A percentile compares a stretch with the other conserved stretches of the same genome.
phyloP scores from a whole-genome alignment of 306 rosid genomes.

The Elaeagnus macrophylla region DNA sequence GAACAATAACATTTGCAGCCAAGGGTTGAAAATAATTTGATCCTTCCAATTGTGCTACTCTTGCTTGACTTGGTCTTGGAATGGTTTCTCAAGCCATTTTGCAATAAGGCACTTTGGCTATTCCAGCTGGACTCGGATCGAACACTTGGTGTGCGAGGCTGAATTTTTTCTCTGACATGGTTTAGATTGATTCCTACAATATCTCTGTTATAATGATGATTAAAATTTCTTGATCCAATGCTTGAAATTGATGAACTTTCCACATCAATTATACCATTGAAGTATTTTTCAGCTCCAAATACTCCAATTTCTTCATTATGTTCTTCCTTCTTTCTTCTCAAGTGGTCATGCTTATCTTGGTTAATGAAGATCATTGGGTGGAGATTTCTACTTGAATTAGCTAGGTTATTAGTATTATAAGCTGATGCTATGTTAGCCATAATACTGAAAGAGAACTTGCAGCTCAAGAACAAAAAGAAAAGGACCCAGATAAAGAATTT shows the following conservation, averaged over 20 bases:
- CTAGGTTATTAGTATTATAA: conserved; percentile 20
- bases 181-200: conserved; percentile 9
- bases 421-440: conserved; percentile 44
- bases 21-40: conserved; percentile 43
- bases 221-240: conserved; percentile 8
- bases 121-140: conserved; percentile 73
- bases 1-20: conserved; percentile 69
- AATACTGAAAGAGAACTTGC: conserved; percentile 5
- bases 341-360: conserved; percentile 19
- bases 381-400: conserved; percentile 28
- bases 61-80: conserved; percentile 1
- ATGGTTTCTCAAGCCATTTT: conserved; percentile 24
- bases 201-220: background rate
- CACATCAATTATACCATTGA: conserved; percentile 53
- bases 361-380: conserved; percentile 8
- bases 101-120: conserved; percentile 58
- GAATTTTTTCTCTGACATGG: conserved; percentile 24
- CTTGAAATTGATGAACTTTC: conserved; percentile 24
- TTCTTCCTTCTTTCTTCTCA: conserved; percentile 36
- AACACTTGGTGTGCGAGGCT: conserved; percentile 54
- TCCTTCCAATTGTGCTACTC: conserved; percentile 22
- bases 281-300: conserved; percentile 81
- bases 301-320: conserved; percentile 79
- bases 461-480: conserved; percentile 11
- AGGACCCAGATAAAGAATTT: conserved; percentile 10